Conservation (phyloP, 306 rosid species). For the Ormosia semicastrata region DNA sequence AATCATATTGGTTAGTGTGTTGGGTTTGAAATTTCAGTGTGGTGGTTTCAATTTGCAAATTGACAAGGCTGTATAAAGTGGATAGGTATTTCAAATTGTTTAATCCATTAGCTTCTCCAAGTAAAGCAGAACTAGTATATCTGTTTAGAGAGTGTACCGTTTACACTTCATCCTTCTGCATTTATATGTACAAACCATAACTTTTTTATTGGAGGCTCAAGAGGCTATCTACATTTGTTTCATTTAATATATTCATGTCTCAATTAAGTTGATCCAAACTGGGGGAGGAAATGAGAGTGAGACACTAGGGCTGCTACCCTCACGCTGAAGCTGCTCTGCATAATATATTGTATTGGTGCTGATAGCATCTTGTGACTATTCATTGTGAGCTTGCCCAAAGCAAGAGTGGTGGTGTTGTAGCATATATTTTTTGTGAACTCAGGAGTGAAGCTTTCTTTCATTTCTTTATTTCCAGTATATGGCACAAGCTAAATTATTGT, state of each 20-base stretch:
- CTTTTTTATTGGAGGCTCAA: neutral
- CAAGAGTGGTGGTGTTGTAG: neutral
- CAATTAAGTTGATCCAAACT: neutral
- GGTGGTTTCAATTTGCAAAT: neutral
- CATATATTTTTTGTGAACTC: neutral
- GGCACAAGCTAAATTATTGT: conserved; percentile 5
- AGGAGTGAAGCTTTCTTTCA: neutral
- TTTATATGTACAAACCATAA: neutral
- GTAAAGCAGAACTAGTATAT: neutral
- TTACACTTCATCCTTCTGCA: neutral
- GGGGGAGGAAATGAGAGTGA: neutral
- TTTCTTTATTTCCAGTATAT: neutral
- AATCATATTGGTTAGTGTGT: neutral
- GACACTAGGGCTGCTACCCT: neutral
- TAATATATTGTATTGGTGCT: neutral
- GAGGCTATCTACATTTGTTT: neutral
- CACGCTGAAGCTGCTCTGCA: neutral
- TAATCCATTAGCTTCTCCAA: neutral
- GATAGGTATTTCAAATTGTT: neutral
- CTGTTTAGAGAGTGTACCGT: neutral
- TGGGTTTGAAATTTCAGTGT: neutral
- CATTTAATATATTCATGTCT: neutral
- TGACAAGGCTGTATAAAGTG: neutral
- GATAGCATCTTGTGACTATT: neutral
- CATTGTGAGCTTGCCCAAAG: neutral